phyloP scores from a whole-genome alignment of 306 rosid genomes.

The Crotalaria pallida region DNA sequence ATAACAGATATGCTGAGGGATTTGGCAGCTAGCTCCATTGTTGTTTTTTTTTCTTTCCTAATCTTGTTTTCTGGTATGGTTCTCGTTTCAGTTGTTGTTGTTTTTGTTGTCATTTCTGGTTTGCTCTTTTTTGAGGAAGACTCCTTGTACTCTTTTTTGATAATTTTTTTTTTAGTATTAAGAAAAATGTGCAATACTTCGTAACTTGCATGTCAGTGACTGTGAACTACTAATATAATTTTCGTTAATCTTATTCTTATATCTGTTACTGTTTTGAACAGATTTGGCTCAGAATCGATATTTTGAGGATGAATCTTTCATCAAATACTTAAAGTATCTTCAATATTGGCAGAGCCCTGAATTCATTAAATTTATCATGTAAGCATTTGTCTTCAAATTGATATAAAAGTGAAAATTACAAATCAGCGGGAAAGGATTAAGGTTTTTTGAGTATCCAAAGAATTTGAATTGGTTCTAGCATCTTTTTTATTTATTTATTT shows the following conservation, averaged over 20 bases:
- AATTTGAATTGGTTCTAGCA: background rate
- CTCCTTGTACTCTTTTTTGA: background rate
- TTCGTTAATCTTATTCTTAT: constrained; percentile 5
- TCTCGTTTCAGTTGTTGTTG: no score
- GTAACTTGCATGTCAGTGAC: background rate
- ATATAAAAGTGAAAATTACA: no score
- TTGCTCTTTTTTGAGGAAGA: background rate
- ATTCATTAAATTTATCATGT: constrained; percentile 76
- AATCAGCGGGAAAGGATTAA: no score
- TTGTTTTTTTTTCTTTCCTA: background rate
- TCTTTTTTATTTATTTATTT: background rate
- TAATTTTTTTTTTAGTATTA: background rate
- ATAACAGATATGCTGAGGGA: background rate
- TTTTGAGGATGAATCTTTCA: constrained; percentile 93
- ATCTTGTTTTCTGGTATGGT: no score
- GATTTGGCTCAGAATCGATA: constrained; percentile 97
- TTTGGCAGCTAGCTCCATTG: background rate
- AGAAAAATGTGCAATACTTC: background rate
- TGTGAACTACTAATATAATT: background rate
- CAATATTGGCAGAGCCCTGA: constrained; percentile 98
- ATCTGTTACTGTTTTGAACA: constrained; percentile 23
- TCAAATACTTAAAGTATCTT: constrained; percentile 90
- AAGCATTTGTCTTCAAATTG: constrained; percentile 31
- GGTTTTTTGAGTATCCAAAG: no score
- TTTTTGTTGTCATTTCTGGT: background rate